Base-by-base conservation (phyloP, 768 basidiomycete genomes). In the Floccularia luteovirens region DNA sequence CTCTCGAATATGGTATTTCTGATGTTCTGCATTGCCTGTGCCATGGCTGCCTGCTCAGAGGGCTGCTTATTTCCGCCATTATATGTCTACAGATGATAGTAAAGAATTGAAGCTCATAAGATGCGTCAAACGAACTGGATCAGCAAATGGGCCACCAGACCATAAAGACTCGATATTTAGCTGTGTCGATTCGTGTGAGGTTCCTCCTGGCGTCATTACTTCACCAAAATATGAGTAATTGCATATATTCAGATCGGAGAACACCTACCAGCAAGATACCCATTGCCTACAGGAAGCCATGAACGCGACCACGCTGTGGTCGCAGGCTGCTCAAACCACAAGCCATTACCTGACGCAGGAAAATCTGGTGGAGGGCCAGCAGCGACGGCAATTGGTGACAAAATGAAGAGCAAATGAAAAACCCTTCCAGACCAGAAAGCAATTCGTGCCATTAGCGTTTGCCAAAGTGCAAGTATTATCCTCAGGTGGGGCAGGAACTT, bases 151-250 rank as follows among this genome's bases (percentile, higher is more conserved):
- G 3, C 84, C 84, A 14, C 84, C 84, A 14, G 76, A 70, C 84
- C 85, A 87, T 6, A 88, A 61, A 11, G 79, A 77, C 51, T 88
- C 84, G 33, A 88, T 79, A 51, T 88, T 87, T 20, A 88, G 61
- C 45, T 81, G 80, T 7, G 70, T 77, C 12, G 61, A 61, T 56
- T 87, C 84, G 28, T 74, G 69, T 2, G 55, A 49, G 1, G 76
- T 74, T 3, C 77, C 79, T 1, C 84, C 83, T 5, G 73, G 73
- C 14, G 78, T 57, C 72, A 78, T 83, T 5, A 81, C 84, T 83
- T 39, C 31, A 22, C 6, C 7, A 37, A 36, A 31, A 11, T 37
- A 22, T 19, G 1, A 31, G 32, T 5, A 3, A 24, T 31, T 40
- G 11, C 22, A 5, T 13, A 28, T 23, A 31, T 5, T 30, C 31